These are phyloP conservation scores for Inga leiocalycina DNA, from an alignment of 306 rosid genomes.

Conservation along the genomic window DNA sequence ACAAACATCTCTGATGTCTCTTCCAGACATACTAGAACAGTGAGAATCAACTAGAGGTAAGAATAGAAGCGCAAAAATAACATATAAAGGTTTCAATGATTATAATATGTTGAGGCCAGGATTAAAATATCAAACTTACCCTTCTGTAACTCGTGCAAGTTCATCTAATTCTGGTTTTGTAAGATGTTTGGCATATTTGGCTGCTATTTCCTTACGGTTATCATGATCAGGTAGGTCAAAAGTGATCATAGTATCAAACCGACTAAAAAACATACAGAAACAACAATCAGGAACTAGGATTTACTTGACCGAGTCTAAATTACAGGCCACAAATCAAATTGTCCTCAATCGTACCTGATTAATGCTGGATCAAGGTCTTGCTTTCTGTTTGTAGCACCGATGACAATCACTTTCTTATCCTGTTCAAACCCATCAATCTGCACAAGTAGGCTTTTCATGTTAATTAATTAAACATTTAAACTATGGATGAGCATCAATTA, in stretches of 20 bases:
- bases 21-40: slow-evolving; percentile 87
- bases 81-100: background rate
- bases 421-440: slow-evolving; percentile 99
- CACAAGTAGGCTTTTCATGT: slow-evolving; percentile 23
- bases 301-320: background rate
- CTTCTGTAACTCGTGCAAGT: slow-evolving; percentile 54
- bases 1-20: slow-evolving; percentile 87
- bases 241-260: slow-evolving; percentile 58
- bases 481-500: background rate
- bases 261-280: background rate
- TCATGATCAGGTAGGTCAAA: slow-evolving; percentile 80
- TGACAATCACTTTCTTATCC: slow-evolving; percentile 84
- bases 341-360: slow-evolving; percentile 55
- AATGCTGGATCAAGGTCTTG: slow-evolving; percentile 95
- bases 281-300: background rate
- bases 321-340: slow-evolving; percentile 14
- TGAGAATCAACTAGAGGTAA: slow-evolving; percentile 7
- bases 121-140: slow-evolving; percentile 40
- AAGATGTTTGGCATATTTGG: slow-evolving; percentile 87
- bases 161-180: slow-evolving; percentile 48
- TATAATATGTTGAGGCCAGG: background rate
- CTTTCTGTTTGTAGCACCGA: slow-evolving; percentile 95
- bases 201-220: slow-evolving; percentile 74
- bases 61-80: background rate
- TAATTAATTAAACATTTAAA: background rate